A percentile compares a stretch with the other conserved stretches of the same genome.
These are phyloP conservation scores for Berberis thunbergii DNA, from an alignment of 164 flowering plant genomes.

Conservation along the genomic window DNA sequence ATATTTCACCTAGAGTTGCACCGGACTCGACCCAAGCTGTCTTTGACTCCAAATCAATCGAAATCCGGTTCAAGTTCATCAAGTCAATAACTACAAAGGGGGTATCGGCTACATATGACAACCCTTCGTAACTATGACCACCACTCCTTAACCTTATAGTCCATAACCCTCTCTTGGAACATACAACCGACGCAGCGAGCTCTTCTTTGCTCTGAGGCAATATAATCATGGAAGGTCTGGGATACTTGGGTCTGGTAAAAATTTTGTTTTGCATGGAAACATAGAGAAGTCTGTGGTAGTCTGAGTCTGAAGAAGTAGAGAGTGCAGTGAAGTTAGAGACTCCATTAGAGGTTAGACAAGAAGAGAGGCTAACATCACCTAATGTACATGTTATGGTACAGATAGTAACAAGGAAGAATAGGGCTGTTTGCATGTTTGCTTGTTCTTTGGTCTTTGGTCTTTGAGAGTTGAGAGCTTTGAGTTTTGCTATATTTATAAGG, in stretches of 20 bases:
- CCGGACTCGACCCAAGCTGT: conserved; percentile 19
- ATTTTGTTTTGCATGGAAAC: conserved; percentile 11
- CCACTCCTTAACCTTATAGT: conserved; percentile 14
- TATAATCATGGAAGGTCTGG: conserved; percentile 4
- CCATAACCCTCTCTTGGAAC: conserved; percentile 7
- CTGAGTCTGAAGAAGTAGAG: background rate
- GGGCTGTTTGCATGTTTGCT: too few species aligned
- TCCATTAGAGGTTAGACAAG: too few species aligned
- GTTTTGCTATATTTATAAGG: too few species aligned
- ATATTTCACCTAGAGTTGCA: conserved; percentile 1
- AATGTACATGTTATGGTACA: too few species aligned
- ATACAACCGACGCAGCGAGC: conserved; percentile 1
- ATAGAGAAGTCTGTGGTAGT: conserved; percentile 3
- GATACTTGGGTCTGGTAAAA: background rate
- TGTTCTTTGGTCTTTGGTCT: too few species aligned
- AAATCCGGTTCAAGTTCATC: conserved; percentile 11
- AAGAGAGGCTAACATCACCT: too few species aligned
- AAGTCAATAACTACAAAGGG: conserved; percentile 15
- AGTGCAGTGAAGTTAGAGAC: too few species aligned
- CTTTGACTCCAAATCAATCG: conserved; percentile 8
- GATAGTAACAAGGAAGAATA: too few species aligned
- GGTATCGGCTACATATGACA: conserved; percentile 10
- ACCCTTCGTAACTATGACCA: conserved; percentile 17
- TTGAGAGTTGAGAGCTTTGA: too few species aligned
- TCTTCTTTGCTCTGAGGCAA: conserved; percentile 8